Base-by-base conservation (phyloP, 2,329 filamentous ascomycete genomes). In the Neofusicoccum ribis region DNA sequence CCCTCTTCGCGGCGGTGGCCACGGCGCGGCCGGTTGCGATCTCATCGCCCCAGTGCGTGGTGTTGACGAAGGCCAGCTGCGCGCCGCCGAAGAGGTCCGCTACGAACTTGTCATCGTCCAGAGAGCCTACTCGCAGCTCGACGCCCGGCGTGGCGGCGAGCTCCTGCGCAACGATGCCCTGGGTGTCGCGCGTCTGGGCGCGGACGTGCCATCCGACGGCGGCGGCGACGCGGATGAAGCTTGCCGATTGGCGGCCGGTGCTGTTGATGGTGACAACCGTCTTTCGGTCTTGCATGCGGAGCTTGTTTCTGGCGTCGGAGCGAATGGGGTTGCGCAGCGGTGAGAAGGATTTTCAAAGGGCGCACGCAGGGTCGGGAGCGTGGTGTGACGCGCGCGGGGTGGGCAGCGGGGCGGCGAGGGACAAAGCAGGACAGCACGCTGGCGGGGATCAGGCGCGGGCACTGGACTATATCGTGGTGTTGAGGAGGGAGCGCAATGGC, bases 41-140 rank as follows among this genome's bases (percentile, higher is more conserved):
- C 82, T 99, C 95, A 78, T 98, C 93, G 60, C 94, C 95, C 82
- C 96, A 97, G 73, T 96, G 96, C 5, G 93, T 96, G 47, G 95
- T 99, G 81, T 99, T 99, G 82, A 98, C 93, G 78, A 98, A 99
- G 66, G 95, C 95, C 60, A 96, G 85, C 71, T 96, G 90, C 23
- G 91, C 90, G 67, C 91, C 92, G 43, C 85, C 82, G 83, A 98
- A 98, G 20, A 98, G 84, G 69, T 90, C 85, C 63, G 86, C 84
- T 73, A 97, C 90, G 69, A 97, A 83, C 71, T 88, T 84, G 75
- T 92, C 92, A 73, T 94, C 87, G 68, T 90, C 86, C 68, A 90
- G 72, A 75, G 86, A 68, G 77, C 91, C 82, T 83, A 90, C 79
- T 81, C 88, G 80, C 58, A 89, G 84, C 59, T 90, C 91, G 72